A percentile compares a stretch with the other conserved stretches of the same genome.
Conservation (phyloP, 2,329 filamentous ascomycete species). For the Helminthosporium solani region DNA sequence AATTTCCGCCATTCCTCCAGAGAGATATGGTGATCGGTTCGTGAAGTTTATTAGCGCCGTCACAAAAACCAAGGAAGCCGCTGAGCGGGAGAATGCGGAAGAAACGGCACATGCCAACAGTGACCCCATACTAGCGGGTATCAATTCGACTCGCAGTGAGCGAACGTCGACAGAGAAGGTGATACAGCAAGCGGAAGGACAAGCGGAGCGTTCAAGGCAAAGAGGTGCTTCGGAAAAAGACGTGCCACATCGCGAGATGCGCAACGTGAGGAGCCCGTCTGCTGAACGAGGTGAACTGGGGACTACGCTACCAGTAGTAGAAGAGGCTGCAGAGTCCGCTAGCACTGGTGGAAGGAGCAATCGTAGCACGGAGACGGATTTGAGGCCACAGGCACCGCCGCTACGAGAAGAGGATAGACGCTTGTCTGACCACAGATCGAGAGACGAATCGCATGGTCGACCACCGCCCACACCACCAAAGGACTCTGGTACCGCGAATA, state of each 20-base stretch:
- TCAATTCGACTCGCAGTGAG: slow-evolving; percentile 35
- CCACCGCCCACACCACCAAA: slow-evolving; percentile 51
- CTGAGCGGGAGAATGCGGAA: slow-evolving; percentile 56
- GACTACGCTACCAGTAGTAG: slow-evolving; percentile 75
- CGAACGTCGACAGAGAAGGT: slow-evolving; percentile 52
- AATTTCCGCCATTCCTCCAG: slow-evolving; percentile 88
- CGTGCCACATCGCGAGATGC: slow-evolving; percentile 63
- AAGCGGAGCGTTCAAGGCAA: slow-evolving; percentile 59
- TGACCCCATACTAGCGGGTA: slow-evolving; percentile 42
- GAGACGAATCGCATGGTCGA: slow-evolving; percentile 29
- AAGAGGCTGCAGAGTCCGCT: slow-evolving; percentile 79
- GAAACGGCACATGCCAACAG: slow-evolving; percentile 32
- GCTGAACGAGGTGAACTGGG: slow-evolving; percentile 57
- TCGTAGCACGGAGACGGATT: slow-evolving; percentile 27
- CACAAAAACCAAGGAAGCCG: slow-evolving; percentile 87
- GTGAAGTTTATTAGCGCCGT: slow-evolving; percentile 87
- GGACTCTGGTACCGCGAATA: slow-evolving; percentile 28
- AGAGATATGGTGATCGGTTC: slow-evolving; percentile 91
- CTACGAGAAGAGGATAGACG: slow-evolving; percentile 18
- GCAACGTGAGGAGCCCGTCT: slow-evolving; percentile 58
- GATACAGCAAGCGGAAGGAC: slow-evolving; percentile 61
- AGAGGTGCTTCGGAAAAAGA: slow-evolving; percentile 53
- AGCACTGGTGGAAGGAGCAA: slow-evolving; percentile 64
- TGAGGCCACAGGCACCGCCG: slow-evolving; percentile 23
- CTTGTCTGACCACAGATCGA: slow-evolving; percentile 8